Evolutionary conservation across 371 early-diverging fungal genomes (phyloP).

Genomic region (Mucor velutinosus): DNA sequence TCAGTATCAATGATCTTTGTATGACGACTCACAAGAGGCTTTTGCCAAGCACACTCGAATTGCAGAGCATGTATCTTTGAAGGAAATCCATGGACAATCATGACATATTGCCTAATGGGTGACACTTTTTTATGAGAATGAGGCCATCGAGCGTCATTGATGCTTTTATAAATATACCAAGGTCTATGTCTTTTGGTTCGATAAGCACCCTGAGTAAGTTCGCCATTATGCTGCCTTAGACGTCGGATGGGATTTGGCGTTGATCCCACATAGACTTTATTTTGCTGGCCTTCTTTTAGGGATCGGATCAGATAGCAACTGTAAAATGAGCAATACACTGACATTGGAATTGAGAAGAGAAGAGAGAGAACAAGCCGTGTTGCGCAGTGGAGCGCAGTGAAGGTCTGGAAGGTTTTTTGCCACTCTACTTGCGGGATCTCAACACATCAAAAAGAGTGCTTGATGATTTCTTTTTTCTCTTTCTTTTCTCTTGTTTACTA

Average conservation of each 20-base stretch:
- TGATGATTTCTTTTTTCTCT: background rate
- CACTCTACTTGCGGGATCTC: background rate
- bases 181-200: conserved; percentile 22
- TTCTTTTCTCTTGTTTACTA: background rate
- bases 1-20: conserved; percentile 1
- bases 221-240: conserved; percentile 31
- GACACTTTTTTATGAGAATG: background rate
- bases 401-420: background rate
- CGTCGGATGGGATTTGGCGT: conserved; percentile 28
- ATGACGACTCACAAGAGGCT: conserved; percentile 25
- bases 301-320: conserved; percentile 32
- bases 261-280: conserved; percentile 29
- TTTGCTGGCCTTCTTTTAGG: conserved; percentile 18
- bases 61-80: conserved; percentile 18
- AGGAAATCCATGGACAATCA: conserved; percentile 32
- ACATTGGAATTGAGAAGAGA: background rate
- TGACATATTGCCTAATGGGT: conserved; percentile 20
- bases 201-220: conserved; percentile 30
- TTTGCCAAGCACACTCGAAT: conserved; percentile 35
- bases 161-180: conserved; percentile 11
- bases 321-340: conserved; percentile 21
- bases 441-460: background rate
- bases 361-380: background rate
- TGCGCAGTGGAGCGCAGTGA: background rate
- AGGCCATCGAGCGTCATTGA: background rate